phyloP scores from a whole-genome alignment of 345 rosid genomes.

The Ricinus communis region DNA sequence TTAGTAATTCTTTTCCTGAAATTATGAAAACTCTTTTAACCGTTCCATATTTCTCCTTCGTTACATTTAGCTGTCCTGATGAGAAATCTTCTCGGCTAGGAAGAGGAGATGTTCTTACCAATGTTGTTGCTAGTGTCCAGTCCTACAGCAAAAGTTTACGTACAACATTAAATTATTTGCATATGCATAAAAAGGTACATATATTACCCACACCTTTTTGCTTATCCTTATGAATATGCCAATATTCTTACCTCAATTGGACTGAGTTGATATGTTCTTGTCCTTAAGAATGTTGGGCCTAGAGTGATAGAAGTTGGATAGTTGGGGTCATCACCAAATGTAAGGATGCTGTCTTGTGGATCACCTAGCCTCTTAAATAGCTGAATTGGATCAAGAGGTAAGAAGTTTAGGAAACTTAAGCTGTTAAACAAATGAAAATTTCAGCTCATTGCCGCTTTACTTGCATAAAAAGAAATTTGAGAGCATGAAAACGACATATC shows the following conservation, averaged over 20 bases:
- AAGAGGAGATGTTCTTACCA: constrained; percentile 43
- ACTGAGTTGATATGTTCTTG: constrained; percentile 46
- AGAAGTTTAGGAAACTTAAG: too few species aligned
- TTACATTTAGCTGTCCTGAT: constrained; percentile 33
- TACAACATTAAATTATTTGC: too few species aligned
- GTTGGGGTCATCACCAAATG: constrained; percentile 40
- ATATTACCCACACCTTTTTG: too few species aligned
- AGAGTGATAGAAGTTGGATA: constrained; percentile 43
- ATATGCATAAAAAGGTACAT: too few species aligned
- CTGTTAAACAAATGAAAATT: too few species aligned
- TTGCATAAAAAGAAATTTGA: too few species aligned
- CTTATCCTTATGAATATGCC: too few species aligned
- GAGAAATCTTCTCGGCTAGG: constrained; percentile 34
- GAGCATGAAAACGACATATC: too few species aligned
- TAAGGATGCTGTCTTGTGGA: constrained; percentile 34
- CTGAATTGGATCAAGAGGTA: constrained; percentile 2
- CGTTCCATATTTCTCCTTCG: constrained; percentile 43
- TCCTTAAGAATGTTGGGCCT: constrained; percentile 36
- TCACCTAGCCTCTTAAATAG: constrained; percentile 22
- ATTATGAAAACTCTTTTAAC: constrained; percentile 44
- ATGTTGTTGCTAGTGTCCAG: constrained; percentile 43
- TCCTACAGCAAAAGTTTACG: constrained; percentile 19
- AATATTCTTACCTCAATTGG: constrained; percentile 34
- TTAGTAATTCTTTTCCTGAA: constrained; percentile 34
- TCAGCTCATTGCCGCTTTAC: too few species aligned